These are phyloP conservation scores for Multifurca ochricompacta DNA, from an alignment of 768 basidiomycete species.

Conservation along the genomic window DNA sequence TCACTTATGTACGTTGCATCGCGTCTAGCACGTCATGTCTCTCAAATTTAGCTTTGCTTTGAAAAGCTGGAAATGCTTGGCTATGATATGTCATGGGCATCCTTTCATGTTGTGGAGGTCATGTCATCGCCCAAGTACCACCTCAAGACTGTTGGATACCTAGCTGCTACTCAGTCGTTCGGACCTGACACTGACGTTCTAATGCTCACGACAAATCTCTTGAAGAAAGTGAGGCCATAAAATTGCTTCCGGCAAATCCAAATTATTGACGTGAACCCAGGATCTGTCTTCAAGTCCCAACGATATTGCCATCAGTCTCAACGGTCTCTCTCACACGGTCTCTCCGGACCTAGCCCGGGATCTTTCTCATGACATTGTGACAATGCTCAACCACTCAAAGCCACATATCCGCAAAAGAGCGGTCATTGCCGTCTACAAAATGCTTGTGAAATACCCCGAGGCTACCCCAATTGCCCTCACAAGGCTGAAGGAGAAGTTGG, in stretches of 20 bases:
- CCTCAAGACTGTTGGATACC: slow-evolving; percentile 92
- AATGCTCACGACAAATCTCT: slow-evolving; percentile 91
- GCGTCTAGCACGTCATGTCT: slow-evolving; percentile 15
- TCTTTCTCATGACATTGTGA: slow-evolving; percentile 73
- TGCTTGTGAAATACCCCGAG: slow-evolving; percentile 78
- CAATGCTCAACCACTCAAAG: slow-evolving; percentile 85
- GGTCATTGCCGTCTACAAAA: slow-evolving; percentile 73
- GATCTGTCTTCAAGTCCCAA: slow-evolving; percentile 72
- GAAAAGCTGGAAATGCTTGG: slow-evolving; percentile 95
- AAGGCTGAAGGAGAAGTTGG: slow-evolving; percentile 71
- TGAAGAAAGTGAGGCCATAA: slow-evolving; percentile 70
- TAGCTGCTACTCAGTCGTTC: slow-evolving; percentile 89
- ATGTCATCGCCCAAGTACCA: slow-evolving; percentile 93
- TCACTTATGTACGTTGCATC: slow-evolving; percentile 76
- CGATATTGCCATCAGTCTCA: slow-evolving; percentile 69
- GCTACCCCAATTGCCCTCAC: slow-evolving; percentile 55
- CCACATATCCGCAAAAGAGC: slow-evolving; percentile 87
- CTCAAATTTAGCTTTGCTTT: slow-evolving; percentile 14
- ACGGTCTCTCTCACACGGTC: slow-evolving; percentile 77
- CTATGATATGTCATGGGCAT: slow-evolving; percentile 91
- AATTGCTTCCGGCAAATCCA: background rate
- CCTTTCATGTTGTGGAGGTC: slow-evolving; percentile 95
- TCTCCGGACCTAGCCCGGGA: slow-evolving; percentile 89
- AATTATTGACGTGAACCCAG: slow-evolving; percentile 34
- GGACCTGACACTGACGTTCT: slow-evolving; percentile 92